Conservation (phyloP, 495 filamentous ascomycete species). For the Talaromyces adpressus region DNA sequence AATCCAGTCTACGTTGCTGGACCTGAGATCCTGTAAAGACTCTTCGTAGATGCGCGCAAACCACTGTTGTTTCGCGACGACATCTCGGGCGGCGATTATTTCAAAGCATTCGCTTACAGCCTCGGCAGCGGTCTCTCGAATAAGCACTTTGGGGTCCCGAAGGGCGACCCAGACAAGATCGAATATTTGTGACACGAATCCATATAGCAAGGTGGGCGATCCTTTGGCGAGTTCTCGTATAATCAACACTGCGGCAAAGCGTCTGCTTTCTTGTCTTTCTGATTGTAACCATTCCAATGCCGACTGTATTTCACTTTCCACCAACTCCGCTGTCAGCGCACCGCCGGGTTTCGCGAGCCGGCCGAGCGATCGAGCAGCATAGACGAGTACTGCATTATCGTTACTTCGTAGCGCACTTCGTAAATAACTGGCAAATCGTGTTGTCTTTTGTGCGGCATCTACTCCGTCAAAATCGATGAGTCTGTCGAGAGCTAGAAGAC, state of each 20-base stretch:
- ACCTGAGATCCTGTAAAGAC: conserved; percentile 67
- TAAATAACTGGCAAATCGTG: conserved; percentile 85
- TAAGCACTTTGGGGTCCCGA: conserved; percentile 79
- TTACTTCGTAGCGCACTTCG: conserved; percentile 80
- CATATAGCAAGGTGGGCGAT: conserved; percentile 88
- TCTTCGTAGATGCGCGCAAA: conserved; percentile 84
- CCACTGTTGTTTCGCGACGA: conserved; percentile 73
- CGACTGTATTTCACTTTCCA: conserved; percentile 92
- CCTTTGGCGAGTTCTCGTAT: conserved; percentile 84
- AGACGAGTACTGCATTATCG: conserved; percentile 78
- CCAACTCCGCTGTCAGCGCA: conserved; percentile 89
- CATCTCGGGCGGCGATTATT: conserved; percentile 87
- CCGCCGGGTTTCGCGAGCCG: conserved; percentile 87
- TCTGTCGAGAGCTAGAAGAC: conserved; percentile 82
- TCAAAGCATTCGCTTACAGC: conserved; percentile 88
- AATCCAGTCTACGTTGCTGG: conserved; percentile 71
- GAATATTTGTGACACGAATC: conserved; percentile 82
- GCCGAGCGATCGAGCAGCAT: conserved; percentile 80
- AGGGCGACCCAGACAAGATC: conserved; percentile 93
- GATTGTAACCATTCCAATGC: conserved; percentile 93
- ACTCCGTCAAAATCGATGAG: conserved; percentile 95
- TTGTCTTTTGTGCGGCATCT: conserved; percentile 88
- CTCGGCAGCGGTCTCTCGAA: conserved; percentile 84
- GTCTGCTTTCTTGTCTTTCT: conserved; percentile 85
- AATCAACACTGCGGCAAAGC: conserved; percentile 85